Conservation (phyloP, 2,329 filamentous ascomycete species). For the Fusarium xylarioides region DNA sequence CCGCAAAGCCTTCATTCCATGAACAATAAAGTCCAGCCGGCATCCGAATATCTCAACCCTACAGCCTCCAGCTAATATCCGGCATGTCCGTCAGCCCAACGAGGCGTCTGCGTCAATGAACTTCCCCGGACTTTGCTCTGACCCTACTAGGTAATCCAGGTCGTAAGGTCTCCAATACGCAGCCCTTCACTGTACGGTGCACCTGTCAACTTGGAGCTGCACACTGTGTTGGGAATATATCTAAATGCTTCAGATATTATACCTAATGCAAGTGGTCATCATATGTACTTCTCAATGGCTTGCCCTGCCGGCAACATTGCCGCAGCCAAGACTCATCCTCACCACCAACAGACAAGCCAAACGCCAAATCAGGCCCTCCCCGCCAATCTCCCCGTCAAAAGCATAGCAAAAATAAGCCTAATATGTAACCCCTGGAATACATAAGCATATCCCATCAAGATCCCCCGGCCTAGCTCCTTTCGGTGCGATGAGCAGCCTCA, state of each 20-base stretch:
- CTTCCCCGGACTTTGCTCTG: neutral
- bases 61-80: neutral
- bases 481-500: neutral
- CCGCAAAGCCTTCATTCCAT: neutral
- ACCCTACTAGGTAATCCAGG: too few species aligned
- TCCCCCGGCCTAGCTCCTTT: neutral
- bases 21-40: neutral
- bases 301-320: neutral
- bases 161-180: neutral
- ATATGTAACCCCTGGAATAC: neutral
- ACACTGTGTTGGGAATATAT: neutral
- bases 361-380: neutral
- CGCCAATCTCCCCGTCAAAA: neutral
- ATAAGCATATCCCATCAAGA: neutral
- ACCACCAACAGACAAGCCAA: neutral
- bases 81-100: neutral
- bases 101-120: fast-evolving
- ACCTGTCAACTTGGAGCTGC: fast-evolving
- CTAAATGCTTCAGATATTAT: neutral
- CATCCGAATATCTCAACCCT: neutral
- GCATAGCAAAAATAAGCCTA: neutral
- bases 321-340: neutral
- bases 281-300: neutral
- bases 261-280: neutral
- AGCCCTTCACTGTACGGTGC: too few species aligned